Evolutionary conservation across 805 yeast species (phyloP).

Genomic region (Barnettozyma pratensis): DNA sequence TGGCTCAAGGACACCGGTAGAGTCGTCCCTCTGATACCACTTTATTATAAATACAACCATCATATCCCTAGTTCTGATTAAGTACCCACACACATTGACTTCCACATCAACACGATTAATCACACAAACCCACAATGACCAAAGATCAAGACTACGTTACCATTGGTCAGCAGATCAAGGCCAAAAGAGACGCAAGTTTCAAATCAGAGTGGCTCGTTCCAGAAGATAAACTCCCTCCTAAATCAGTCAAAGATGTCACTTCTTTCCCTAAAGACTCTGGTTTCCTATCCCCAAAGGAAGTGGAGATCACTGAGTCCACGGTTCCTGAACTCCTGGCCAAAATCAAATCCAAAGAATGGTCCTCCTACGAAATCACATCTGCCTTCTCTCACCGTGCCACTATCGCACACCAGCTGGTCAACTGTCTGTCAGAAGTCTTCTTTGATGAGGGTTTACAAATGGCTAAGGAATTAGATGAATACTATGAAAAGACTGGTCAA

Average conservation of each 20-base stretch:
- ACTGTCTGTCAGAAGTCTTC: conserved; percentile 55
- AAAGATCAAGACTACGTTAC: conserved; percentile 30
- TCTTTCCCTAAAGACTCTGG: conserved; percentile 33
- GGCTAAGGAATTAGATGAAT: conserved; percentile 53
- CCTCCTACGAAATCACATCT: conserved; percentile 35
- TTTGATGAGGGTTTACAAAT: conserved; percentile 52
- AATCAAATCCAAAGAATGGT: conserved; percentile 30
- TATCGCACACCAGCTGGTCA: conserved; percentile 56
- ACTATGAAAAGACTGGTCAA: conserved; percentile 38
- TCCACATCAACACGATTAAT: no score
- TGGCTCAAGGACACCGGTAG: no score
- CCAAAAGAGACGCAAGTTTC: conserved; percentile 37
- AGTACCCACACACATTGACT: no score
- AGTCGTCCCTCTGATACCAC: no score
- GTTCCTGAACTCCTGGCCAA: conserved; percentile 20
- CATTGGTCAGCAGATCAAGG: conserved; percentile 34
- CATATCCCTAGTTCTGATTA: no score
- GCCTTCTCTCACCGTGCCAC: conserved; percentile 39
- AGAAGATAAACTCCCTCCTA: conserved; percentile 9
- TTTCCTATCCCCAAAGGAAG: conserved; percentile 29
- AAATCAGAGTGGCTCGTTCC: conserved; percentile 39
- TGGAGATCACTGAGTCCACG: conserved; percentile 27
- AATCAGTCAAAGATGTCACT: conserved; percentile 31
- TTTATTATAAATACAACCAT: no score
- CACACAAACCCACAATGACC: conserved; percentile 7